A percentile compares a stretch with the other conserved stretches of the same genome.
phyloP scores from a whole-genome alignment of 352 stramenopile genomes.

The Sclerospora graminicola region DNA sequence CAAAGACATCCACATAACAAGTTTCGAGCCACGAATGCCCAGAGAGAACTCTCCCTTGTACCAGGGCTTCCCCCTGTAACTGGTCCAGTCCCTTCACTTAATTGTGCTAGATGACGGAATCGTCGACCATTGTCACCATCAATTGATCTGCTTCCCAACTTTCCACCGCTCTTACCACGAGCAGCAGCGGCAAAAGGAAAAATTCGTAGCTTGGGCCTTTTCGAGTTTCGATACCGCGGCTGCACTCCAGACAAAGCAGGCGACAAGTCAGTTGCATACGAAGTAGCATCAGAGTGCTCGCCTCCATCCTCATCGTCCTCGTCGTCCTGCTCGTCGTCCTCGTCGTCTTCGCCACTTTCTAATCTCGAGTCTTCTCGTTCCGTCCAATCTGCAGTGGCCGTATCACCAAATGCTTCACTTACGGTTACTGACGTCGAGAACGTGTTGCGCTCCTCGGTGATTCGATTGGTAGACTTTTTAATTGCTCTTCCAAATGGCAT shows the following conservation, averaged over 20 bases:
- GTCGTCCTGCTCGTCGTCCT: conserved; percentile 21
- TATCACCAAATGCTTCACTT: conserved; percentile 61
- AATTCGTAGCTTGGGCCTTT: conserved; percentile 10
- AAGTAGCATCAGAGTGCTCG: conserved; percentile 20
- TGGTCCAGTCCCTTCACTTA: conserved; percentile 9
- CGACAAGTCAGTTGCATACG: conserved; percentile 17
- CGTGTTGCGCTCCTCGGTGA: conserved; percentile 74
- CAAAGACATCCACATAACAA: conserved; percentile 14
- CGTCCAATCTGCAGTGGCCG: conserved; percentile 17
- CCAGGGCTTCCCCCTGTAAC: conserved; percentile 7
- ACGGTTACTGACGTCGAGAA: conserved; percentile 75
- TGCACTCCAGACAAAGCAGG: conserved; percentile 16
- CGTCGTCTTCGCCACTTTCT: conserved; percentile 17
- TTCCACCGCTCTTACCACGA: conserved; percentile 7
- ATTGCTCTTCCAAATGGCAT: conserved; percentile 72
- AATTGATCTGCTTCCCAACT: conserved; percentile 1
- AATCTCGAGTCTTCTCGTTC: conserved; percentile 12
- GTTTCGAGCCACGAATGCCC: conserved; percentile 15
- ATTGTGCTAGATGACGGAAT: conserved; percentile 14
- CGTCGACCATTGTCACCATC: conserved; percentile 9
- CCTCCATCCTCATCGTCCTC: conserved; percentile 16
- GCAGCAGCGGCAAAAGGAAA: conserved; percentile 5
- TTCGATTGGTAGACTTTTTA: conserved; percentile 75
- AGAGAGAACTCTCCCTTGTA: conserved; percentile 7
- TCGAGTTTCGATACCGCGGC: conserved; percentile 7